Evolutionary conservation across 2,329 filamentous ascomycete genomes (phyloP), one percentile per base, ranked within the genome.

Genomic region (Penicillium freii): DNA sequence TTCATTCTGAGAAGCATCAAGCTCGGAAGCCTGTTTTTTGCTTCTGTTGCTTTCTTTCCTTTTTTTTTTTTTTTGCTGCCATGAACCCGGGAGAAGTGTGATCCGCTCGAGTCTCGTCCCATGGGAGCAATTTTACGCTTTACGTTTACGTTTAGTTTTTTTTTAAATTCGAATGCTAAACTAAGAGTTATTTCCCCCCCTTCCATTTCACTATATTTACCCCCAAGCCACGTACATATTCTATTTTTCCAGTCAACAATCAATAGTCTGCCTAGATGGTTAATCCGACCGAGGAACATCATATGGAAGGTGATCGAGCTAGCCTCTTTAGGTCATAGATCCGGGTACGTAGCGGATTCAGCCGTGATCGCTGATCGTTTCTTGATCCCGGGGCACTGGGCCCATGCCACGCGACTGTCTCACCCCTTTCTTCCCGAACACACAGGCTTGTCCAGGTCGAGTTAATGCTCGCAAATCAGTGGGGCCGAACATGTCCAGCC

Each of bases 311-410:
- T 38, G 49, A 53, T 57, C 42, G 29, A 53, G 29, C 49, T 57
- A 57, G 53, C 55, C 55, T 46, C 31, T 57, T 57, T 54, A 17
- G 51, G 51, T 33, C 38, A 57, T 57, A 57, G 55, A 48, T 38
- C 55, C 55, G 55, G 55, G 51, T 54, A 57, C 11, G 36, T 31
- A 53, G 44, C 55, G 55, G 55, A 54, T 45, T 57, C 55, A 57
- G 55, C 55, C 55, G 55, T 54, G 55, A 57, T 57, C 54, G 54
- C 50, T 54, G 50, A 57, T 57, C 54, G 49, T 38, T 47, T 52
- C 33, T 40, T 51, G 47, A 42, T 43, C 49, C 54, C 40, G 54
- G 54, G 54, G 50, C 54, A 47, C 50, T 54, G 49, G 55, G 44
- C 51, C 50, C 43, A 48, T 48, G 55, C 55, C 55, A 57, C 55